Percentiles rank a stretch among this genome's conserved stretches.
Conservation (phyloP, 2,329 filamentous ascomycete genomes). For the Calonectria pauciramosa region DNA sequence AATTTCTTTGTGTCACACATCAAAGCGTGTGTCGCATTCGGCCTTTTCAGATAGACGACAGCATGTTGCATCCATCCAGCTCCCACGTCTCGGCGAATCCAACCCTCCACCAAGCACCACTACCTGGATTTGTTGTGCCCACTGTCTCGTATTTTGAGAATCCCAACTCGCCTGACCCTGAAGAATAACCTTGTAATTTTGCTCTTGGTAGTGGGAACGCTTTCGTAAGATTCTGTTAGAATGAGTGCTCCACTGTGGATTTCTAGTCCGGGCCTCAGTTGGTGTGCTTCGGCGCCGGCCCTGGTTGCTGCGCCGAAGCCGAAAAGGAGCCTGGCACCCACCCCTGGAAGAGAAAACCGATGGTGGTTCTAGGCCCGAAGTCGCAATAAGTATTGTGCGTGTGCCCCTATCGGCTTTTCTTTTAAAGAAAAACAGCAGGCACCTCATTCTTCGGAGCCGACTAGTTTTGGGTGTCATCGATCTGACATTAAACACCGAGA, state of each 20-base stretch:
- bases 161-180: not conserved
- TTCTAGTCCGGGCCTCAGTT: not conserved
- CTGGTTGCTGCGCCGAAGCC: not conserved
- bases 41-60: not conserved
- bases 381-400: slow-evolving; percentile 1
- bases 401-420: not conserved
- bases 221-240: not conserved
- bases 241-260: slow-evolving; percentile 18
- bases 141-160: not conserved
- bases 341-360: not conserved
- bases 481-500: slow-evolving; percentile 3
- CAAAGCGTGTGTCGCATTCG: not conserved
- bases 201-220: not conserved
- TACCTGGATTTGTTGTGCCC: not conserved
- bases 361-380: not conserved
- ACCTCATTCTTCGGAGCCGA: slow-evolving; percentile 5
- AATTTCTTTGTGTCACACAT: not conserved
- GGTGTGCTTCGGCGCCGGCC: not conserved
- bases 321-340: not conserved
- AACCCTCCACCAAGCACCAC: not conserved
- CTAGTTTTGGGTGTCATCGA: not conserved
- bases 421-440: not conserved
- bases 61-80: not conserved
- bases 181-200: not conserved
- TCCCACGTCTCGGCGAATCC: too few species aligned